These are phyloP conservation scores for Pittosporum tobira DNA, from an alignment of 129 eudicot genomes.

Conservation along the genomic window DNA sequence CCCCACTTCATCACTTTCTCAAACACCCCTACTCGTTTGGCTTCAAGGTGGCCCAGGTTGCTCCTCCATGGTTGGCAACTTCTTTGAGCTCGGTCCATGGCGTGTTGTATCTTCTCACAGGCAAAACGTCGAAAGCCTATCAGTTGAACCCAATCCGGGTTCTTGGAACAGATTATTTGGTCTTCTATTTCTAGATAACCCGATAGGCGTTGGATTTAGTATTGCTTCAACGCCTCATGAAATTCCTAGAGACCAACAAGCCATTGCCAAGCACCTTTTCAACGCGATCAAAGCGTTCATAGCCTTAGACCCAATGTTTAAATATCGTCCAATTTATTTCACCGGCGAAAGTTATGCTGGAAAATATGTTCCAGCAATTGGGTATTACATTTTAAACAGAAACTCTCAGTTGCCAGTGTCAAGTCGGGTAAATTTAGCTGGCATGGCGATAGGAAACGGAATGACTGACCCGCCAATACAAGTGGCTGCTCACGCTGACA, in stretches of 20 bases:
- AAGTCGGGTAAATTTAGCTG: constrained; percentile 27
- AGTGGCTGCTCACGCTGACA: constrained; percentile 35
- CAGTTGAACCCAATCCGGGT: constrained; percentile 35
- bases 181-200: constrained; percentile 56
- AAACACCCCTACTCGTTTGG: constrained; percentile 70
- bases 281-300: constrained; percentile 44
- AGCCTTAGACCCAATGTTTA: constrained; percentile 25
- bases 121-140: constrained; percentile 22
- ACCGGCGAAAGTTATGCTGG: constrained; percentile 77
- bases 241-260: constrained; percentile 51
- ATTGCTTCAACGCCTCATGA: constrained; percentile 46
- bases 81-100: constrained; percentile 54
- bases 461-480: constrained; percentile 35
- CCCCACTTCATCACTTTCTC: constrained; percentile 17
- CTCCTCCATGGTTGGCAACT: constrained; percentile 66
- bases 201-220: constrained; percentile 65
- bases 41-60: constrained; percentile 84
- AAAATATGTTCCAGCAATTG: constrained; percentile 53
- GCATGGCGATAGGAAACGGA: constrained; percentile 46
- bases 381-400: constrained; percentile 42
- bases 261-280: constrained; percentile 44
- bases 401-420: constrained; percentile 11
- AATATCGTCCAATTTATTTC: constrained; percentile 43
- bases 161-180: constrained; percentile 64
- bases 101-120: constrained; percentile 17